A percentile compares a stretch with the other conserved stretches of the same genome.
Evolutionary conservation across 2,329 filamentous ascomycete genomes (phyloP).

Genomic region (Tolypocladium pustulatum): DNA sequence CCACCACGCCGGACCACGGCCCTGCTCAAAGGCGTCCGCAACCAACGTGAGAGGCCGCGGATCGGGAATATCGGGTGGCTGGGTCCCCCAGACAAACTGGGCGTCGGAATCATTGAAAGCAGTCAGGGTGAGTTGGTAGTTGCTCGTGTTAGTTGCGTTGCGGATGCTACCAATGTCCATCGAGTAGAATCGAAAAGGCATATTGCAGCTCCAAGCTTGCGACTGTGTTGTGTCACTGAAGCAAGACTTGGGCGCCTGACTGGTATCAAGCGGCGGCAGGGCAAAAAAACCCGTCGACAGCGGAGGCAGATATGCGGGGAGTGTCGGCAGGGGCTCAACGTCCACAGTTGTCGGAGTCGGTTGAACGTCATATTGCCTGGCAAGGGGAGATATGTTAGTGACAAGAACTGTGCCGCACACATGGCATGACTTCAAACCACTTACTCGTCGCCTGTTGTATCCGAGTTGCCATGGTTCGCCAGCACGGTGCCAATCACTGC

Average conservation of each 20-base stretch:
- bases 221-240: slow-evolving; percentile 43
- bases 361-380: slow-evolving; percentile 13
- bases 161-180: slow-evolving; percentile 26
- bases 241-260: slow-evolving; percentile 42
- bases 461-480: slow-evolving; percentile 3
- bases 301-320: slow-evolving; percentile 38
- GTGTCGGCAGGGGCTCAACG: slow-evolving; percentile 36
- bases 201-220: slow-evolving; percentile 54
- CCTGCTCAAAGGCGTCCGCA: slow-evolving; percentile 36
- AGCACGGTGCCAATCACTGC: slow-evolving; percentile 30
- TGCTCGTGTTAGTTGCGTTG: slow-evolving; percentile 15
- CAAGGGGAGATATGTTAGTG: background rate
- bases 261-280: slow-evolving; percentile 43
- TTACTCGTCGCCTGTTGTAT: slow-evolving; percentile 13
- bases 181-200: slow-evolving; percentile 33
- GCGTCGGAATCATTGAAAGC: slow-evolving; percentile 26
- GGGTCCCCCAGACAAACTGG: slow-evolving; percentile 41
- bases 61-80: slow-evolving; percentile 33
- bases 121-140: slow-evolving; percentile 31
- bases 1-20: slow-evolving; percentile 45
- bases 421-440: background rate
- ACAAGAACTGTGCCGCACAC: background rate
- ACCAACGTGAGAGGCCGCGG: slow-evolving; percentile 34
- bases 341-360: slow-evolving; percentile 31
- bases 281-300: slow-evolving; percentile 45